Base-by-base conservation (phyloP, 495 filamentous ascomycete genomes). In the Trichoderma erinaceum region DNA sequence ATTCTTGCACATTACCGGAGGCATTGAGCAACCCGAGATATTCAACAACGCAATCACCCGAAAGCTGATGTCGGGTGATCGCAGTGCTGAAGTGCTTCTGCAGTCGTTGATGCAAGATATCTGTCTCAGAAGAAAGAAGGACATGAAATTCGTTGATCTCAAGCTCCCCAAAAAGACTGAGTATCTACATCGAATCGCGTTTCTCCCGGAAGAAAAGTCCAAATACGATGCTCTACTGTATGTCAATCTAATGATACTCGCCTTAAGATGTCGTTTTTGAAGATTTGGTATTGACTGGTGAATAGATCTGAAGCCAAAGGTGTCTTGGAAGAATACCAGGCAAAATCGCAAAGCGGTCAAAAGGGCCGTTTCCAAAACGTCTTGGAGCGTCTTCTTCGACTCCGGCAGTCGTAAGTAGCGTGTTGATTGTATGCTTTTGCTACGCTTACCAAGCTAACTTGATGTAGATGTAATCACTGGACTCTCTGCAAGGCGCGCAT, bases 91-190 rank as follows among this genome's bases (percentile, higher is more conserved):
- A 52, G 74, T 82, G 21, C 77, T 96, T 21, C 81, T 96, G 16
- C 90, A 93, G 72, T 83, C 87, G 2, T 80, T 97, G 58, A 95
- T 96, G 86, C 81, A 80, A 8, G 90, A 90, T n/a, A 84, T 96
- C 35, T 96, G 91, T 71, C 81, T 97, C 27, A 85, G 93, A 46
- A 86, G 93, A 32, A 87, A 88, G 70, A 97, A 97, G 77, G 88
- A 93, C 66, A 97, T 97, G 93, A 83, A 83, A 12, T 97, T 97
- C 69, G 83, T 97, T 58, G 91, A 97, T 70, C 78, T 97, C 15
- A 88, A 88, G 64, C 83, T 97, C 1, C 93, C 93, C 0, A 78
- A 87, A 12, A 85, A 95, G 68, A 89, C 87, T 0, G 92, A 93
- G 72, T 93, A 90, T 67, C 81, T 95, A n/a, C 87, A 94, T 72